Evolutionary conservation across 192 early-diverging fungal species (phyloP), one percentile per base, ranked within the genome.

Genomic region (Coemansia sp.): DNA sequence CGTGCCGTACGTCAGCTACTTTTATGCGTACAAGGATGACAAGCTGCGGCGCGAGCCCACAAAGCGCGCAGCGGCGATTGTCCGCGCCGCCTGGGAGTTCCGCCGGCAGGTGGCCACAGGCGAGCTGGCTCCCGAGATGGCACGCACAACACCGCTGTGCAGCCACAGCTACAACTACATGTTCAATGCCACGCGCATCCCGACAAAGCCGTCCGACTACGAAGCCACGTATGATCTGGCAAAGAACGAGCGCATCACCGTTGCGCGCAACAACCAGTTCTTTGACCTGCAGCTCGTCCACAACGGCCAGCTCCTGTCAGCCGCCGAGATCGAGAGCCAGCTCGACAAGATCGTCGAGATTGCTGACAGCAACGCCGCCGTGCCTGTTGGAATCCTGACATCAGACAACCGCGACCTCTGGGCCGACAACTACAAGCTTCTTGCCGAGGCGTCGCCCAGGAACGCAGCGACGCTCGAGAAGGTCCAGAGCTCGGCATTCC

Each of bases 1-100:
- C n/a, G 92, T 94, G 38, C 84, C 96, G 68, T 91, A 92, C 65
- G 95, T 99, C 57, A 93, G 89, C 67, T 99, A 99, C 86, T 99
- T 97, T 68, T 99, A 91, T 80, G 84, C 87, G 47, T 96, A 92
- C 81, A 88, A 87, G 75, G 94, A 99, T 72, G 93, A 97, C 74
- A 87, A 84, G 72, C 65, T 87, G 47, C 86, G 92, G 48, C 88
- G 80, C 72, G 79, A 86, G 42, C 86, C 91, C 57, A 89, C 90
- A 22, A 74, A 83, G 67, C 88, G 95, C 62, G 97, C 97, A 44
- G 97, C 95, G 40, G 83, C 90, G 14, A 87, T 98, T 58, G 87
- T 90, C 23, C 88, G 87, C n/a, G 94, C 90, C 0, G 95, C 94
- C 3, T 83, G 94, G 73, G 87, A 87, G 66, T 98, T 97, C 85